Conservation (phyloP, 192 early-diverging fungal genomes). For the Oehlia diaphana region DNA sequence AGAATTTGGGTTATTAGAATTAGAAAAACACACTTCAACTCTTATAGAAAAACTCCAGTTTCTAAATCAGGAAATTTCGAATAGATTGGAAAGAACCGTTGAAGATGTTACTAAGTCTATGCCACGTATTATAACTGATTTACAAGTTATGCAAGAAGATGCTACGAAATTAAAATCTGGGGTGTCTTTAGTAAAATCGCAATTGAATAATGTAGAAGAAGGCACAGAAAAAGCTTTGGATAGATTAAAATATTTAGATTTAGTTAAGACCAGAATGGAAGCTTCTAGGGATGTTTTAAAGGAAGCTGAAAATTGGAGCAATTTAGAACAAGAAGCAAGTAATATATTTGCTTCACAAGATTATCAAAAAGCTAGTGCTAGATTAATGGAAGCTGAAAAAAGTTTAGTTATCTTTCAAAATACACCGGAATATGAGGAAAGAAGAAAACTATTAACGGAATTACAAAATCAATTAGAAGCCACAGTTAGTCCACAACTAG, state of each 20-base stretch:
- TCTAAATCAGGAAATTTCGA: constrained; percentile 55
- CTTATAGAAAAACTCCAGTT: constrained; percentile 56
- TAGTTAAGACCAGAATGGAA: constrained; percentile 70
- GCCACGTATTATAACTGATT: constrained; percentile 62
- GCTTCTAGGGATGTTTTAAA: constrained; percentile 55
- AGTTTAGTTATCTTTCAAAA: constrained; percentile 61
- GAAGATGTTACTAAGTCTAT: constrained; percentile 60
- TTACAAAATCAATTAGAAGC: constrained; percentile 64
- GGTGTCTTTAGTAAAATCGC: constrained; percentile 44
- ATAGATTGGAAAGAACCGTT: constrained; percentile 50
- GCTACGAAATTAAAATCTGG: constrained; percentile 45
- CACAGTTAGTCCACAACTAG: constrained; percentile 48
- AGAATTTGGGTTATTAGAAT: constrained; percentile 1
- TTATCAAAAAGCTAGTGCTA: constrained; percentile 56
- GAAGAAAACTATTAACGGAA: constrained; percentile 49
- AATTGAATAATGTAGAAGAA: constrained; percentile 50
- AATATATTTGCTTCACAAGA: constrained; percentile 64
- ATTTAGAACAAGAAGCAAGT: constrained; percentile 65
- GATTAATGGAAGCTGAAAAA: constrained; percentile 66
- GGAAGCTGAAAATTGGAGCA: constrained; percentile 81
- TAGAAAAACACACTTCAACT: constrained; percentile 30
- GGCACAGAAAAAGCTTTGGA: constrained; percentile 53
- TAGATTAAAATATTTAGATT: constrained; percentile 60
- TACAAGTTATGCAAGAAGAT: constrained; percentile 59
- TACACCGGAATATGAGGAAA: constrained; percentile 68